Evolutionary conservation across 179 eudicot genomes (phyloP).

Genomic region (Beta corolliflora): DNA sequence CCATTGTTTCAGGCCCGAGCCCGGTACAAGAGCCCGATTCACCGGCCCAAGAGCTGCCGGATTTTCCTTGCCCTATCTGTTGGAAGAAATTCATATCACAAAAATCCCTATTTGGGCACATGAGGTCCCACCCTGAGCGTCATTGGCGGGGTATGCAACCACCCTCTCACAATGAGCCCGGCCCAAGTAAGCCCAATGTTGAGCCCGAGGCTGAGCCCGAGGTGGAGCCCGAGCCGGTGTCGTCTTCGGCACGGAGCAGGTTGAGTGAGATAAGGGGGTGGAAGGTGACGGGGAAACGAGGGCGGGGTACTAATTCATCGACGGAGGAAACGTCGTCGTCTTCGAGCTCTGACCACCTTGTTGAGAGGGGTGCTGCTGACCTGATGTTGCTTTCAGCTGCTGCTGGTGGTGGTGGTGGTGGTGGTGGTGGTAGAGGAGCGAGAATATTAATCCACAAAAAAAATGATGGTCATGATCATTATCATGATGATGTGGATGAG

Average conservation of each 20-base stretch:
- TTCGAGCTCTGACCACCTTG: background rate
- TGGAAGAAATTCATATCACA: conserved; percentile 39
- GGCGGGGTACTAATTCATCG: background rate
- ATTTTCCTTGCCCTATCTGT: background rate
- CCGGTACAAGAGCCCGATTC: background rate
- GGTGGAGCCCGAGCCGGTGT: background rate
- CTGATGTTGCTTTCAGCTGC: background rate
- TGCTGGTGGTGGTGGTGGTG: too few relatives aligned
- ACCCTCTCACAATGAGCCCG: conserved; percentile 19
- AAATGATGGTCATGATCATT: too few relatives aligned
- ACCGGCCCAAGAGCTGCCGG: background rate
- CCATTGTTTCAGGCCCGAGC: background rate
- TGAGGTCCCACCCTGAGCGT: conserved; percentile 79
- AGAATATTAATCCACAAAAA: too few relatives aligned
- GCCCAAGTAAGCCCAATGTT: too few relatives aligned
- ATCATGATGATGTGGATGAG: too few relatives aligned
- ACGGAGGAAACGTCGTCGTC: background rate
- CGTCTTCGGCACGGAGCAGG: background rate
- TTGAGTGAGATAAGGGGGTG: background rate
- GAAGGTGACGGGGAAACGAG: background rate
- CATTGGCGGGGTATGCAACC: conserved; percentile 62
- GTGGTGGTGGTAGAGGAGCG: too few relatives aligned
- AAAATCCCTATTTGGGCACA: conserved; percentile 70
- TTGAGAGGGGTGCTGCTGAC: background rate
- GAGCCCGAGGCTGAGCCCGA: too few relatives aligned